Evolutionary conservation across 1,284 basidiomycete species (phyloP), one percentile per base, ranked within the genome.

Genomic region (Dichomitus squalens): DNA sequence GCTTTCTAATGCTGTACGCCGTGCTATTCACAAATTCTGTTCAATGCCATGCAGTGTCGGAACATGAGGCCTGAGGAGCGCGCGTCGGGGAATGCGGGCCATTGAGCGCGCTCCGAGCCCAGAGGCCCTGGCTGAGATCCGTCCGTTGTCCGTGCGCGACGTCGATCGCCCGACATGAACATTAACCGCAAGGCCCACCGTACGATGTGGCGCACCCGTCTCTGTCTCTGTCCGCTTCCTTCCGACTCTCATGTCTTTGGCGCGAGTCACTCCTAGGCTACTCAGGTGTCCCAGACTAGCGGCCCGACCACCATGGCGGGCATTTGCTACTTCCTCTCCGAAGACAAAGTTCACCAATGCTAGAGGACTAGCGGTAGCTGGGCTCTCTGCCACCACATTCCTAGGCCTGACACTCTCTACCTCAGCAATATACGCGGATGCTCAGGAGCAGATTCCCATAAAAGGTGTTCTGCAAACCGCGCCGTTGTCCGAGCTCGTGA

Each of bases 401-500:
- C 27, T 47, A 31, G 44, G 44, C 44, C 29, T 47, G 44, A 47
- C 44, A 11, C 27, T 47, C 14, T 47, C 44, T 7, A 47, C 29
- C 29, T 31, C 44, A 33, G 44, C 44, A 29, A 47, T 47, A 20
- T 47, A 47, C 20, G 44, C 44, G 18, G 44, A 47, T 21, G 44
- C 44, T 4, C 44, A 47, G 44, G 44, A 27, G 3, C 44, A 34
- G 52, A 23, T 47, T 25, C 21, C 61, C 29, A 29, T 47, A 12
- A 27, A 47, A n/a, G 44, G 44, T 16, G 44, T 47, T 18, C 29
- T 47, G 29, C 27, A 29, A 18, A 60, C 33, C 18, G 54, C 63
- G 4, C 65, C 76, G 1, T 79, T 72, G 54, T 83, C 73, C 4
- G 69, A 75, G 25, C 77, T 90, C 27, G 53, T 87, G 36, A 84